Evolutionary conservation across 2,329 filamentous ascomycete species (phyloP), one percentile per base, ranked within the genome.

Genomic region (Claviceps pazoutovae): DNA sequence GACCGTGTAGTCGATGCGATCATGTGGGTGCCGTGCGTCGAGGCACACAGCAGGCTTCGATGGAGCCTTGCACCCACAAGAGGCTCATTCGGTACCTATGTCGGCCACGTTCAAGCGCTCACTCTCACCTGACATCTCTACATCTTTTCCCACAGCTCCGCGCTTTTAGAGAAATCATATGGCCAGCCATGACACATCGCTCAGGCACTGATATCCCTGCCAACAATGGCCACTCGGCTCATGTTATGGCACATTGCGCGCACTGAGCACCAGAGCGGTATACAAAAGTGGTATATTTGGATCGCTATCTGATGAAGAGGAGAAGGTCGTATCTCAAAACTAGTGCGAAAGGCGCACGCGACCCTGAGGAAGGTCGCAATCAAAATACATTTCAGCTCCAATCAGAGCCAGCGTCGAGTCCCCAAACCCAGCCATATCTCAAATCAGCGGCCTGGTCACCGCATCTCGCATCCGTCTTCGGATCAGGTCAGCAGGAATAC

Each of bases 401-500:
- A n/a, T 13, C 9, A 34, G 30, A 34, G 30, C 30, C 30, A 34
- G 30, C 30, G 4, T 34, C 30, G 30, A 9, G 37, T 9, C 7
- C 16, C 13, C 30, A n/a, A 36, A 7, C 30, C 16, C 36, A 34
- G 44, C 38, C 30, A 3, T 9, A 1, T 16, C n/a, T 51, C 50
- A 54, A 26, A 54, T 30, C 14, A 54, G 44, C 16, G 53, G 53
- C 39, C 53, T 30, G 42, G 53, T 50, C 37, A 54, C 50, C 41
- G 53, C 51, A 34, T 55, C 53, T 44, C 51, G 38, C 46, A 55
- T 55, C 23, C 53, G 50, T n/a, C 51, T 52, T 51, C 53, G 44
- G 2, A 46, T 51, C 21, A 55, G 23, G 19, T 45, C 46, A 17
- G 50, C 45, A 49, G 53, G 51, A 17, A 53, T 38, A 13, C 48